Conservation (phyloP, 164 flowering plant genomes). For the Nymphaea colorata region DNA sequence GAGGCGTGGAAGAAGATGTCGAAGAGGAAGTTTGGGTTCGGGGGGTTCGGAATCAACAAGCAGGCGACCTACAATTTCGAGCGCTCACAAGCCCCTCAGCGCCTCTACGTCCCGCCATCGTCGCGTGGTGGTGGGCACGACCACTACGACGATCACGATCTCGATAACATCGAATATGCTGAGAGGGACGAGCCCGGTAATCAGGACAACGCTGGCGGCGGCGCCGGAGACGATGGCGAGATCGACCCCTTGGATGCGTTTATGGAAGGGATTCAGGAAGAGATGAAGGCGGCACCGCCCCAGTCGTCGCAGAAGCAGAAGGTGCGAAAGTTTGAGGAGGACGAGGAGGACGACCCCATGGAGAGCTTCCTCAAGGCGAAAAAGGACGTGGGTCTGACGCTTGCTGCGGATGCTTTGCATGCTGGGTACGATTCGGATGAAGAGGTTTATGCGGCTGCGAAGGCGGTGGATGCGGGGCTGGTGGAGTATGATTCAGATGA, state of each 20-base stretch:
- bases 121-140: conserved; percentile 45
- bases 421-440: conserved; percentile 97
- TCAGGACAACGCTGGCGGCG: conserved; percentile 13
- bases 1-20: conserved; percentile 34
- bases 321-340: conserved; percentile 50
- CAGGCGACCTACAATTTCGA: conserved; percentile 82
- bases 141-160: conserved; percentile 57
- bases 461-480: conserved; percentile 95
- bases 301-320: conserved; percentile 54
- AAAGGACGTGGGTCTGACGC: conserved; percentile 76
- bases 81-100: conserved; percentile 67
- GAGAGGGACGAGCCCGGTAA: conserved; percentile 20
- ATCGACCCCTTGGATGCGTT: conserved; percentile 95
- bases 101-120: conserved; percentile 79
- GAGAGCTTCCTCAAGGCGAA: conserved; percentile 87
- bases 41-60: conserved; percentile 85
- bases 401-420: conserved; percentile 79
- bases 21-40: conserved; percentile 92
- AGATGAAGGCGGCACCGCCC: conserved; percentile 45
- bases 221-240: conserved; percentile 30
- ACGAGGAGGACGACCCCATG: conserved; percentile 87
- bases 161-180: conserved; percentile 79
- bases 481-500: conserved; percentile 94
- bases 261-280: conserved; percentile 92
- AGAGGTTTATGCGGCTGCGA: conserved; percentile 97